These are phyloP conservation scores for Clavispora vitiphila DNA, from an alignment of 805 yeast species.

Conservation along the genomic window DNA sequence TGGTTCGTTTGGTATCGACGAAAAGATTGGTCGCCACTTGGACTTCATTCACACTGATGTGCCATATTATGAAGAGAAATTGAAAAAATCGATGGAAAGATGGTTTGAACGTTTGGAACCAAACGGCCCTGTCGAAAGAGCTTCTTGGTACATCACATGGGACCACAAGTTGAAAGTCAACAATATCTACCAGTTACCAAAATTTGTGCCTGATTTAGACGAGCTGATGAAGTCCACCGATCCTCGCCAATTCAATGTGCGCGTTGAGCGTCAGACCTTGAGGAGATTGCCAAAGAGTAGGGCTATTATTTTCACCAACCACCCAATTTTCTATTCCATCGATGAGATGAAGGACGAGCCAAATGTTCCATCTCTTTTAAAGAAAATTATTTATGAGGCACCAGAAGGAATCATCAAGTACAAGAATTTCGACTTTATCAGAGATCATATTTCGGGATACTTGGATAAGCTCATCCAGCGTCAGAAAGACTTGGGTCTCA, in stretches of 20 bases:
- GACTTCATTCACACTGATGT: conserved; percentile 65
- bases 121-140: conserved; percentile 63
- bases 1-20: conserved; percentile 60
- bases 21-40: conserved; percentile 56
- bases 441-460: conserved; percentile 57
- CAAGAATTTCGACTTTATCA: conserved; percentile 53
- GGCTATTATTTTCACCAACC: conserved; percentile 71
- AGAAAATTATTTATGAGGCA: conserved; percentile 59
- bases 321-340: conserved; percentile 71
- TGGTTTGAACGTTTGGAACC: conserved; percentile 64
- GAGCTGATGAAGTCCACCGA: conserved; percentile 28
- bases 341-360: conserved; percentile 80
- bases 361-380: conserved; percentile 68
- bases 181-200: conserved; percentile 52
- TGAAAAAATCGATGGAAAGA: conserved; percentile 66
- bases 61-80: conserved; percentile 63
- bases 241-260: conserved; percentile 55
- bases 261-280: conserved; percentile 71
- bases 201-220: conserved; percentile 32
- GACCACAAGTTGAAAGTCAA: conserved; percentile 57
- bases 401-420: conserved; percentile 63
- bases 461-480: conserved; percentile 53
- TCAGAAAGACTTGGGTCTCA: conserved; percentile 54
- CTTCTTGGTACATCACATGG: conserved; percentile 73
- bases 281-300: conserved; percentile 59